Conservation (phyloP, 2,329 filamentous ascomycete genomes). For the Chrysoporthe deuterocubensis region DNA sequence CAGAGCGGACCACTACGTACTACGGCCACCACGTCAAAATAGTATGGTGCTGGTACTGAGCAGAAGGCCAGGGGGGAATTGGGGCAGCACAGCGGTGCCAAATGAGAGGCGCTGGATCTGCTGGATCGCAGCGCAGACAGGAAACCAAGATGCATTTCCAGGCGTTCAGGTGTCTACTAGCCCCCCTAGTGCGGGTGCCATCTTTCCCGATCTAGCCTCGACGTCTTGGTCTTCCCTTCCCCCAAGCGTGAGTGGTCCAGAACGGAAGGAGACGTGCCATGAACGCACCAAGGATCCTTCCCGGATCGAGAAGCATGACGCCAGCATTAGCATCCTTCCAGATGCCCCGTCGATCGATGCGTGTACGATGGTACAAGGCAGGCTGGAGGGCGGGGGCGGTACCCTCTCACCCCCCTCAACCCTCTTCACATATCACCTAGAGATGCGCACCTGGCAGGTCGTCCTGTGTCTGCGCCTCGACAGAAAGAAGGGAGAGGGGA, state of each 20-base stretch:
- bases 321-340: constrained; percentile 2
- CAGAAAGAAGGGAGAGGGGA: background rate
- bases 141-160: background rate
- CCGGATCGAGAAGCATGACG: constrained; percentile 24
- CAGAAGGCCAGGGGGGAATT: constrained; percentile 5
- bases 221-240: background rate
- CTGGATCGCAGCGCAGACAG: background rate
- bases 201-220: constrained; percentile 1
- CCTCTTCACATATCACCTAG: background rate
- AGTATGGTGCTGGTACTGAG: constrained; percentile 11
- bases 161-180: background rate
- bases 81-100: constrained; percentile 25
- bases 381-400: background rate
- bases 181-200: background rate
- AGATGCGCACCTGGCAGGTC: background rate
- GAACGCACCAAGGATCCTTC: constrained; percentile 4
- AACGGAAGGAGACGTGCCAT: background rate
- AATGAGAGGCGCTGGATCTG: constrained; percentile 12
- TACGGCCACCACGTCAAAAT: constrained; percentile 21
- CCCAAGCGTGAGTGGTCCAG: background rate
- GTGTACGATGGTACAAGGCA: background rate
- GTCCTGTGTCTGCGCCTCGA: background rate
- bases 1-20: background rate
- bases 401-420: background rate
- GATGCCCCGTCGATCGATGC: constrained; percentile 3